phyloP scores from a whole-genome alignment of 768 basidiomycete species.

The Auricularia sp. region DNA sequence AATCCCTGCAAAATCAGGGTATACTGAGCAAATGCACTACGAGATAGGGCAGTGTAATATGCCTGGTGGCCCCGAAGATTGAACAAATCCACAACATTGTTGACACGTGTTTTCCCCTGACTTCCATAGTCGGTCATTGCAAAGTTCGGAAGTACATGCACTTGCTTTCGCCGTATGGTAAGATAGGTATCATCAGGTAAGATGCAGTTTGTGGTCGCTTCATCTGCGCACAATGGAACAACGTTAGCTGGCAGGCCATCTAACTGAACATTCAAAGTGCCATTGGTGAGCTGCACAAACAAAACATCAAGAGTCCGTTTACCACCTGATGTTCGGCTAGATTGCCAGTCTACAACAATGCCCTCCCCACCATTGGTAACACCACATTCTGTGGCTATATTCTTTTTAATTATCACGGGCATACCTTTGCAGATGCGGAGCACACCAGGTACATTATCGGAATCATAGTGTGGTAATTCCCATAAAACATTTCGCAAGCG shows the following conservation, averaged over 20 bases:
- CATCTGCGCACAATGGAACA: constrained; percentile 9
- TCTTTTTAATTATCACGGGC: constrained; percentile 16
- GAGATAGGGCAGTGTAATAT: constrained; percentile 16
- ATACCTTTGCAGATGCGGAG: constrained; percentile 15
- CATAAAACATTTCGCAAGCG: constrained; percentile 8
- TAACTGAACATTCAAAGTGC: constrained; percentile 6
- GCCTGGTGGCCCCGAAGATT: constrained; percentile 11
- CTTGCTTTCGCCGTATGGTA: constrained; percentile 8
- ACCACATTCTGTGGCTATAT: constrained; percentile 17
- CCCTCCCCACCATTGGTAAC: constrained; percentile 19
- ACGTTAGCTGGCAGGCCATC: constrained; percentile 13
- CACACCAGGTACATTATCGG: constrained; percentile 13
- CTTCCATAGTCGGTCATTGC: constrained; percentile 16
- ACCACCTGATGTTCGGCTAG: not conserved
- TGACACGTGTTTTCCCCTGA: constrained; percentile 15
- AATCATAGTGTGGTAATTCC: constrained; percentile 11
- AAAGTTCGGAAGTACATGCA: constrained; percentile 14
- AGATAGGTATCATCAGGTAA: constrained; percentile 7
- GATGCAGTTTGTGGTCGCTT: constrained; percentile 2
- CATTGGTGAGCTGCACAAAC: constrained; percentile 11
- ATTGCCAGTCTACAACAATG: constrained; percentile 11
- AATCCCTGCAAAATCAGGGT: constrained; percentile 13
- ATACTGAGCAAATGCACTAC: constrained; percentile 9
- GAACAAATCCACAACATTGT: constrained; percentile 12
- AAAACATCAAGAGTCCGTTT: constrained; percentile 5